Evolutionary conservation across 305 asterid genomes (phyloP).

Genomic region (Fraxinus nigra): DNA sequence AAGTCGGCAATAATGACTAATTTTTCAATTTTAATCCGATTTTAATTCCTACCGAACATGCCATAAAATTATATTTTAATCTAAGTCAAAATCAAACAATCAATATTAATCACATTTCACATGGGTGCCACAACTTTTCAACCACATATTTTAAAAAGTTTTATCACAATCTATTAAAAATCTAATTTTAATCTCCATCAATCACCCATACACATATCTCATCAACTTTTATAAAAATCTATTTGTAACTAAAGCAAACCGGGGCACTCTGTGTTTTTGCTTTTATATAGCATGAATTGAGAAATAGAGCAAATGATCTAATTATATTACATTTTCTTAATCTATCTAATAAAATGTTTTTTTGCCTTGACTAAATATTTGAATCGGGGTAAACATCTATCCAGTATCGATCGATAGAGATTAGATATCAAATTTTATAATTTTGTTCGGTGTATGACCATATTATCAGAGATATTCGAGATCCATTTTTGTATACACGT

Average conservation of each 20-base stretch:
- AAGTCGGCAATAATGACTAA: no score
- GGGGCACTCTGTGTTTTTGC: neutral
- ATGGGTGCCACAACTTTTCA: no score
- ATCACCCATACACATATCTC: no score
- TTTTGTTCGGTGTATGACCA: neutral
- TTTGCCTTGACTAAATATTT: neutral
- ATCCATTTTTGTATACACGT: neutral
- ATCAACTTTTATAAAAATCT: no score
- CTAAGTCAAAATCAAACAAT: no score
- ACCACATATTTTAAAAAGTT: no score
- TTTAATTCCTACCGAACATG: no score
- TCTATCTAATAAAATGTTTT: neutral
- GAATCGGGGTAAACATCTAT: neutral
- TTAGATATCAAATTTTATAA: neutral
- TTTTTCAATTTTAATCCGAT: no score
- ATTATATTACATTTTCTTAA: neutral
- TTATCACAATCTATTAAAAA: no score
- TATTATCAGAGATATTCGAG: neutral
- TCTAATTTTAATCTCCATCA: no score
- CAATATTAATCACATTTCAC: no score
- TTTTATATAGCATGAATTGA: neutral
- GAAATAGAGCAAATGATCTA: neutral
- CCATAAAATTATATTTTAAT: no score
- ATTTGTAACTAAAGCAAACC: neutral
- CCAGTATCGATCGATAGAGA: neutral